Percentiles rank a stretch among this genome's conserved stretches.
phyloP scores from a whole-genome alignment of 495 filamentous ascomycete genomes.

The Ramalina intermedia region DNA sequence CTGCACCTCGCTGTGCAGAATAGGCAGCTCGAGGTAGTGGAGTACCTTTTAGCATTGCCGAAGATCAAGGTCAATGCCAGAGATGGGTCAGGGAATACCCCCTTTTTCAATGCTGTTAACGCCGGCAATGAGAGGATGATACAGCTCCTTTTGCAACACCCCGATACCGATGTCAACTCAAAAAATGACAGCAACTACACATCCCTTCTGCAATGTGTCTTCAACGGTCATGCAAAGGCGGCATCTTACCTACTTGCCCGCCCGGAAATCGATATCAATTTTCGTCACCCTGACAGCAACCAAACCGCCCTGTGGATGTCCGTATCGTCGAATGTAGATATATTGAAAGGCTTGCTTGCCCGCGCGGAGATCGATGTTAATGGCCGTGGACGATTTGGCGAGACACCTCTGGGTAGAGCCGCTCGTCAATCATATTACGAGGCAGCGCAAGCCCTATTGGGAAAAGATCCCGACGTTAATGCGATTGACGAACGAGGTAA shows the following conservation, averaged over 20 bases:
- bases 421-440: constrained; percentile 5
- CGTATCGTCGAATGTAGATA: background rate
- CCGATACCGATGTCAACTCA: constrained; percentile 1
- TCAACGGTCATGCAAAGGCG: background rate
- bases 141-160: background rate
- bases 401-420: constrained; percentile 11
- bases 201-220: constrained; percentile 1
- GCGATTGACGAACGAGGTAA: background rate
- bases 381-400: background rate
- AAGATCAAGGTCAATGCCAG: background rate
- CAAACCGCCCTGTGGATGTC: constrained; percentile 7
- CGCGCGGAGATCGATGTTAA: constrained; percentile 7
- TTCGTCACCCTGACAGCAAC: background rate
- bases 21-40: background rate
- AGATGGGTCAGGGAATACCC: background rate
- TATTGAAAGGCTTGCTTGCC: background rate
- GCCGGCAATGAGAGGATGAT: background rate
- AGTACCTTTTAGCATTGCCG: background rate
- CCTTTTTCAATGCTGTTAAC: constrained; percentile 5
- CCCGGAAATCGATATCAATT: constrained; percentile 3
- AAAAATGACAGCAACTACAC: background rate
- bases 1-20: constrained; percentile 5
- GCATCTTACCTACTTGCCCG: constrained; percentile 1
- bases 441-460: background rate
- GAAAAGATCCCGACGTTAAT: constrained; percentile 5